Percentiles rank a stretch among this genome's conserved stretches.
These are phyloP conservation scores for Detonula confervacea DNA, from an alignment of 352 stramenopile genomes.

Conservation along the genomic window DNA sequence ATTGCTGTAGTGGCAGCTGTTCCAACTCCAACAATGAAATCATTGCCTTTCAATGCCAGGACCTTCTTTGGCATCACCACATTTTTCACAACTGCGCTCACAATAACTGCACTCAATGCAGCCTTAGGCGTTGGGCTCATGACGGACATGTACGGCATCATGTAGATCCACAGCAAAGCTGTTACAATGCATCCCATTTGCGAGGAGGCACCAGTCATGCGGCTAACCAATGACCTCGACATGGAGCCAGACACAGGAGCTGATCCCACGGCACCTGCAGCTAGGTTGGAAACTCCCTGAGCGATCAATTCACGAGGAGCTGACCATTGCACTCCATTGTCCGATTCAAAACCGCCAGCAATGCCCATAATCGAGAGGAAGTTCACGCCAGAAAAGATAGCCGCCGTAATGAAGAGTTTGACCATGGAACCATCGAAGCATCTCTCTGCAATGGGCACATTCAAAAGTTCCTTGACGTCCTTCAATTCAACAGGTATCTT, in stretches of 20 bases:
- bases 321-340: constrained; percentile 76
- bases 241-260: constrained; percentile 74
- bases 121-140: constrained; percentile 79
- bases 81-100: constrained; percentile 74
- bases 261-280: constrained; percentile 70
- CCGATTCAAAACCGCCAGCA: constrained; percentile 74
- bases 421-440: constrained; percentile 70
- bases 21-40: constrained; percentile 64
- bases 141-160: constrained; percentile 81
- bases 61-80: constrained; percentile 70
- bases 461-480: constrained; percentile 60
- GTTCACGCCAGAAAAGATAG: constrained; percentile 79
- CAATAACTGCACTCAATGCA: constrained; percentile 74
- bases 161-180: constrained; percentile 75
- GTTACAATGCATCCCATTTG: constrained; percentile 75
- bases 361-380: constrained; percentile 83
- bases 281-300: constrained; percentile 72
- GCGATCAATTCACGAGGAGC: constrained; percentile 73
- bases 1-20: constrained; percentile 66
- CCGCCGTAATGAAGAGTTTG: constrained; percentile 64
- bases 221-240: constrained; percentile 74
- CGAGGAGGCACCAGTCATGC: constrained; percentile 77
- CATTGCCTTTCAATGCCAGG: constrained; percentile 63
- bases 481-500: constrained; percentile 69
- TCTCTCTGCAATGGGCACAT: constrained; percentile 66